These are phyloP conservation scores for Blastobotrys illinoisensis DNA, from an alignment of 1,139 yeast species.

Conservation along the genomic window DNA sequence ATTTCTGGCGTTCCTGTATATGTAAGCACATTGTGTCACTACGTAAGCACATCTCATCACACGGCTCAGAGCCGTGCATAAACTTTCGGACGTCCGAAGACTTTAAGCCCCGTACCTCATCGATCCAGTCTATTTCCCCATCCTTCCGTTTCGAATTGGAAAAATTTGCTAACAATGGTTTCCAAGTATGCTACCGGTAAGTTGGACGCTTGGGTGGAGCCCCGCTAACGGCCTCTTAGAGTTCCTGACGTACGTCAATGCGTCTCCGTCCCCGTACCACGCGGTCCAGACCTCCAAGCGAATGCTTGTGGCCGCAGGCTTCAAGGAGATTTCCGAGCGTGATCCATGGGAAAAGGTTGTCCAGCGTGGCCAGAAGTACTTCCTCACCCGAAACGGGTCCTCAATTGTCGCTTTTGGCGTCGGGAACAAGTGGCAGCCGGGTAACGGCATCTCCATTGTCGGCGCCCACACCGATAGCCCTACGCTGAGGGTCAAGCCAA, in stretches of 20 bases:
- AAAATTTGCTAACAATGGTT: neutral
- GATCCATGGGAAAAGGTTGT: conserved; percentile 64
- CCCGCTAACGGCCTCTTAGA: conserved; percentile 29
- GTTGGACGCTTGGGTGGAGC: neutral
- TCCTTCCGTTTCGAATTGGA: neutral
- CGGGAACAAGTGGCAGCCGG: conserved; percentile 69
- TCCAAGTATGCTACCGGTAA: conserved; percentile 1
- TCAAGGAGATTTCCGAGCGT: conserved; percentile 67
- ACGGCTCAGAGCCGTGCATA: neutral
- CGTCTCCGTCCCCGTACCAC: conserved; percentile 92
- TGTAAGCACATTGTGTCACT: neutral
- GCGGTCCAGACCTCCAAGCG: conserved; percentile 66
- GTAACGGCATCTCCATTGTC: conserved; percentile 78
- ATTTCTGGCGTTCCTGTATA: neutral
- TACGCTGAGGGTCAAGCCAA: conserved; percentile 84
- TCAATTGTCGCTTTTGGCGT: conserved; percentile 83
- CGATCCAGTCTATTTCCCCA: neutral
- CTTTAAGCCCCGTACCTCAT: neutral
- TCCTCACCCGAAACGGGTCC: conserved; percentile 62
- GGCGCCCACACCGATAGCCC: conserved; percentile 98
- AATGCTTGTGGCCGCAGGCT: conserved; percentile 55
- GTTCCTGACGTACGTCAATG: conserved; percentile 72
- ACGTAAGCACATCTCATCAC: neutral
- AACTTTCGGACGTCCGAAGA: neutral
- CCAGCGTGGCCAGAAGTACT: conserved; percentile 55